Conservation (phyloP, 106 monocot genomes). For the Narthecium ossifragum region DNA sequence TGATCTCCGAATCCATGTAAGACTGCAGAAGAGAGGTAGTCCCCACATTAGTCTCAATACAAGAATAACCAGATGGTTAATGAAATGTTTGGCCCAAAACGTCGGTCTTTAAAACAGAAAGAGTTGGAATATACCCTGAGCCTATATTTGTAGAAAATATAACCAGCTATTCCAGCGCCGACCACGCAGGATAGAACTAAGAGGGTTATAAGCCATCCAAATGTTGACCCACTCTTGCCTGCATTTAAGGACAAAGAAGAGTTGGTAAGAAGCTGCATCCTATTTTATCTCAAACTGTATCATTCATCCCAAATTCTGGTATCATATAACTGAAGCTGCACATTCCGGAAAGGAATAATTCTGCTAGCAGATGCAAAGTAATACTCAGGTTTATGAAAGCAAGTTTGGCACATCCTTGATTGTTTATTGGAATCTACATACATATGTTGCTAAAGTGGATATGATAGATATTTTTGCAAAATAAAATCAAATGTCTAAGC, state of each 20-base stretch:
- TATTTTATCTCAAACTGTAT: no score
- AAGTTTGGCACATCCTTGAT: neutral
- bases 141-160: slow-evolving; percentile 94
- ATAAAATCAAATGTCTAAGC: no score
- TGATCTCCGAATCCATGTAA: slow-evolving; percentile 86
- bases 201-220: slow-evolving; percentile 50
- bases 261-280: no score
- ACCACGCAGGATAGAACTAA: slow-evolving; percentile 51
- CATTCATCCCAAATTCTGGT: no score
- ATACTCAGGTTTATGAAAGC: no score
- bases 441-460: neutral
- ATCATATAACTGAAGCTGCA: no score
- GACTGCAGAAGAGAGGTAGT: slow-evolving; percentile 26
- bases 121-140: slow-evolving; percentile 56
- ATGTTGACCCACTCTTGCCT: slow-evolving; percentile 48
- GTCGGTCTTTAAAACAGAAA: no score
- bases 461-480: neutral
- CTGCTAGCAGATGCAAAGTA: no score
- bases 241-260: no score
- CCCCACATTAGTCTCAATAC: neutral
- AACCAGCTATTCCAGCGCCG: slow-evolving; percentile 57
- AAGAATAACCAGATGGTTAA: neutral
- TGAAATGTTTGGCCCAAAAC: neutral
- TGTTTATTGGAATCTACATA: neutral
- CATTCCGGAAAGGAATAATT: no score